Evolutionary conservation across 2,329 filamentous ascomycete genomes (phyloP).

Genomic region (Ambrosiella beaveri): DNA sequence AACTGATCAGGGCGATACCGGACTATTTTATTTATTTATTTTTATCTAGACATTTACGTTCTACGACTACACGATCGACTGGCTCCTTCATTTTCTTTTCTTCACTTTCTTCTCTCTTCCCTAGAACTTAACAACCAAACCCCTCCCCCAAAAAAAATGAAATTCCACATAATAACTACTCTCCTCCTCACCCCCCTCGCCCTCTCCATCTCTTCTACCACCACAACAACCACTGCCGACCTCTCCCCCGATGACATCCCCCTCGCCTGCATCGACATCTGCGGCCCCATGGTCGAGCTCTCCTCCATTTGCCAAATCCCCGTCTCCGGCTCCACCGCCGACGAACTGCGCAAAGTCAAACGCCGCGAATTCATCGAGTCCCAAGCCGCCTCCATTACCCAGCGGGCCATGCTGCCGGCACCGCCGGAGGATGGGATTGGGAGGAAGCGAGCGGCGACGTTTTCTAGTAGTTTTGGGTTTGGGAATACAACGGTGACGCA

Average conservation of each 20-base stretch:
- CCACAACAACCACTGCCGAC: slow-evolving; percentile 18
- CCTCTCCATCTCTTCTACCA: slow-evolving; percentile 17
- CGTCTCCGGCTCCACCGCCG: slow-evolving; percentile 4
- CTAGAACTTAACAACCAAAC: neutral
- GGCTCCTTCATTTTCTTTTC: neutral
- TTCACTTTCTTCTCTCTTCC: neutral
- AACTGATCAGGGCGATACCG: no score
- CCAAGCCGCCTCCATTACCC: slow-evolving; percentile 2
- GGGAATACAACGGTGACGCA: neutral
- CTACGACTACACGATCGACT: neutral
- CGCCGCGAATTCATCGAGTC: slow-evolving; percentile 15
- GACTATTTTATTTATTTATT: no score
- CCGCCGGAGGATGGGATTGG: neutral
- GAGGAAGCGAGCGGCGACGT: neutral
- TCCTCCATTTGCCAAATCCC: slow-evolving; percentile 21
- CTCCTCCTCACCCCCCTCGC: slow-evolving; percentile 10
- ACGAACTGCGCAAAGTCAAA: slow-evolving; percentile 17
- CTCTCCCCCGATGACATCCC: slow-evolving; percentile 23
- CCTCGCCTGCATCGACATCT: slow-evolving; percentile 24
- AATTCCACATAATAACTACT: neutral
- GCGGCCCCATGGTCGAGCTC: slow-evolving; percentile 27
- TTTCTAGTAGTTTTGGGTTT: neutral
- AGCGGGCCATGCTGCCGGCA: neutral
- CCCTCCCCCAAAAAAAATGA: slow-evolving; percentile 7
- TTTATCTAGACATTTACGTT: no score